Evolutionary conservation across 2,329 filamentous ascomycete genomes (phyloP), one percentile per base, ranked within the genome.

Genomic region (Penicillium expansum): DNA sequence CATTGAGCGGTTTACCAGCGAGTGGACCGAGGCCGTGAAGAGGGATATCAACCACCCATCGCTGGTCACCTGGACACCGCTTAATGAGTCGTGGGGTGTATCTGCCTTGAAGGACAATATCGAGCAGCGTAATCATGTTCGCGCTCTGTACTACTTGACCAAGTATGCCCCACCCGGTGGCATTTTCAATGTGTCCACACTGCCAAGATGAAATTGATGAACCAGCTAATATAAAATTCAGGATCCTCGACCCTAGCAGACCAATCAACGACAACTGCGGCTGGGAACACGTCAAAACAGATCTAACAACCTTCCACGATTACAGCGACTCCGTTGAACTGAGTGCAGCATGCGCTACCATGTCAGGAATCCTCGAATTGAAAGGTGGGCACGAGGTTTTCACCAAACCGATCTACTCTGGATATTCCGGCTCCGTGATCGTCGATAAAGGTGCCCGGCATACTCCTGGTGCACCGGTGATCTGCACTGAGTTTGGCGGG

Each of bases 191-290:
- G 20, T 29, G 10, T 27, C 16, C 16, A n/a, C 24, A 29, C 24
- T 10, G n/a, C 13, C 10, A 22, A 22, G 10, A 32, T 3, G 27
- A 32, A 32, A 24, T 32, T 2, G 8, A 50, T 8, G 32, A 54
- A 16, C 11, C 27, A 32, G 38, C 47, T 52, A 48, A 59, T 35
- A 30, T 16, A 32, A 24, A 14, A 5, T 42, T n/a, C 45, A 76
- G 76, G 65, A 79, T 79, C 0, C 77, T 89, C 2, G 86, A 89
- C 61, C 78, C 83, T 1, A 87, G 82, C 0, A 75, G 86, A 6
- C 85, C 85, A 16, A 79, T 89, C 66, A 89, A 89, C 65, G 86
- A 89, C 69, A 89, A 89, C 70, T 89, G 86, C 62, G 86, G 86
- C 33, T 89, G 86, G 86, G 85, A 89, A 66, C 86, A 88, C 60